Percentiles rank a stretch among this genome's conserved stretches.
These are phyloP conservation scores for Ceratocystis ficicola DNA, from an alignment of 2,329 filamentous ascomycete genomes.

Conservation along the genomic window DNA sequence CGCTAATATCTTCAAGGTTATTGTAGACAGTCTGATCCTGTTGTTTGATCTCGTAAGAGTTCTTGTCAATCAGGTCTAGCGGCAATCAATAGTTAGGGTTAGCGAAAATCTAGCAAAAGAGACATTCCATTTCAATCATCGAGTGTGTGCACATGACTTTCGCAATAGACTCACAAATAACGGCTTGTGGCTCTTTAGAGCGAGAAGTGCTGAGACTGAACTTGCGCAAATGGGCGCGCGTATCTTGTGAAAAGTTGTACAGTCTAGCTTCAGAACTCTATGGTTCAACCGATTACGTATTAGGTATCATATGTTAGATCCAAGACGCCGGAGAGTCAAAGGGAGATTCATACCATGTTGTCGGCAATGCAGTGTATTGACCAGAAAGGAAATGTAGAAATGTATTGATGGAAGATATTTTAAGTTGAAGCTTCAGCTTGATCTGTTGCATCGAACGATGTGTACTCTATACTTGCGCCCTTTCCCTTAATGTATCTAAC, in stretches of 20 bases:
- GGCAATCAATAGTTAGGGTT: constrained; percentile 18
- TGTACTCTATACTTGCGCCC: neutral
- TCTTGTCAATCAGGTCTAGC: constrained; percentile 79
- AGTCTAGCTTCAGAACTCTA: constrained; percentile 70
- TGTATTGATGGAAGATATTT: neutral
- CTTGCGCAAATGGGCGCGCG: constrained; percentile 79
- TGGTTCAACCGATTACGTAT: neutral
- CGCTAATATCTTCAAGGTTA: constrained; percentile 65
- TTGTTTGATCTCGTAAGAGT: constrained; percentile 77
- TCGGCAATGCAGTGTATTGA: neutral
- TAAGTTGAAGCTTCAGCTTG: neutral
- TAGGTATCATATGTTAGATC: constrained; percentile 3
- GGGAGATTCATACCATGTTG: neutral
- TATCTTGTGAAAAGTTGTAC: constrained; percentile 86
- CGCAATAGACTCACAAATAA: constrained; percentile 64
- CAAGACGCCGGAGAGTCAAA: neutral
- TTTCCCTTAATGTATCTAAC: neutral
- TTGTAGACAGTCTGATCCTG: constrained; percentile 67
- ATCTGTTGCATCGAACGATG: neutral
- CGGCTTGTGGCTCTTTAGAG: constrained; percentile 73
- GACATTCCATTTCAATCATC: neutral
- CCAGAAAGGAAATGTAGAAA: neutral
- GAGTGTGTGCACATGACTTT: neutral
- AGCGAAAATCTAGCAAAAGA: neutral
- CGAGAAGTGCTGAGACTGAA: constrained; percentile 86